These are phyloP conservation scores for Alloascoidea africana DNA, from an alignment of 805 yeast species.

Conservation along the genomic window DNA sequence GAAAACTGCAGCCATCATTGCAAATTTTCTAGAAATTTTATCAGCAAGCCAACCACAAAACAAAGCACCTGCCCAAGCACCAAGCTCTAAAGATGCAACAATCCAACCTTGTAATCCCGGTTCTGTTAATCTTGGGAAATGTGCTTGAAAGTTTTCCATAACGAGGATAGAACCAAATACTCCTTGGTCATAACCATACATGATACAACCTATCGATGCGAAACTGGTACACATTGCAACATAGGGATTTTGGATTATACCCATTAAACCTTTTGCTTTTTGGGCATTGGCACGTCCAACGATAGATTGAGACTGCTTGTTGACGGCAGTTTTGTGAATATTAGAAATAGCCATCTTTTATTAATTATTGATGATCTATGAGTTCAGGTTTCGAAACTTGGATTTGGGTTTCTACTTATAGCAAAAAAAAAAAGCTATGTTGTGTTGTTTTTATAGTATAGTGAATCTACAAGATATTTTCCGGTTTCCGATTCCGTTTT, in stretches of 20 bases:
- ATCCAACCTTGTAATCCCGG: not conserved
- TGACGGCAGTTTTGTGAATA: conserved; percentile 7
- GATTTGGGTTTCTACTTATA: too few relatives aligned
- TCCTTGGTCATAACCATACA: conserved; percentile 16
- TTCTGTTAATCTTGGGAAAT: not conserved
- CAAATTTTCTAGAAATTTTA: conserved; percentile 45
- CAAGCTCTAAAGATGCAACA: conserved; percentile 9
- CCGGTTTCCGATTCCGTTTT: too few relatives aligned
- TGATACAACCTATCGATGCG: conserved; percentile 15
- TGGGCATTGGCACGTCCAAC: conserved; percentile 13
- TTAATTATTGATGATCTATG: too few relatives aligned
- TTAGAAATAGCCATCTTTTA: not conserved
- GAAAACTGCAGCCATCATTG: conserved; percentile 33
- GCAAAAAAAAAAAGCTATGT: too few relatives aligned
- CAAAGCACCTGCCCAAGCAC: conserved; percentile 30
- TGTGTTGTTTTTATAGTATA: too few relatives aligned
- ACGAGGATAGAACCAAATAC: conserved; percentile 13
- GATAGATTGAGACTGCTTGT: conserved; percentile 13
- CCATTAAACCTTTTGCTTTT: conserved; percentile 10
- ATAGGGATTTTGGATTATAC: conserved; percentile 10
- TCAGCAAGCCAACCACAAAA: conserved; percentile 47
- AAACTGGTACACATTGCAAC: conserved; percentile 9
- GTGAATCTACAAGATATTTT: too few relatives aligned
- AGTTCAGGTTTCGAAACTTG: too few relatives aligned
- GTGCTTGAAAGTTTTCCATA: conserved; percentile 10